Evolutionary conservation across 2,329 filamentous ascomycete genomes (phyloP), one percentile per base, ranked within the genome.

Genomic region (Fusarium sp.): DNA sequence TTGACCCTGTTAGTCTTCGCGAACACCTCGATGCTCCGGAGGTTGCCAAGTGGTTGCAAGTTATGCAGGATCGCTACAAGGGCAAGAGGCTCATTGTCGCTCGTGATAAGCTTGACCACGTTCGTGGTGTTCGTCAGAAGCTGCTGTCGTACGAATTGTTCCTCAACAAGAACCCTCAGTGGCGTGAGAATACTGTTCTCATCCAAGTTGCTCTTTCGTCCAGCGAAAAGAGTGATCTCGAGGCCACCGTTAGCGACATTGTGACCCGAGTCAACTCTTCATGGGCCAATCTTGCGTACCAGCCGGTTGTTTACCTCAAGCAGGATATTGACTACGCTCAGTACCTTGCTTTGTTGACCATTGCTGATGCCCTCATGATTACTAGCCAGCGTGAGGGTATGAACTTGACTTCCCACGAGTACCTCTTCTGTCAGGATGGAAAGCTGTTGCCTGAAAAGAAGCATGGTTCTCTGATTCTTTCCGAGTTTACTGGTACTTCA

Each of bases 401-500:
- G 96, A 98, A 98, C 78, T 82, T 98, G 59, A 98, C 95, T 0
- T 94, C 92, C 8, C 96, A 98, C 78, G 95, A 98, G 78, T 98
- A 94, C 76, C 87, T 98, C 34, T 93, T 93, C 72, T 98, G 94
- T 77, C 95, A 98, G 77, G 95, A 98, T 76, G 94, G 94, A 42
- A 88, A 88, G 71, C 85, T 86, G 54, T 82, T 88, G 67, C 84
- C 86, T 4, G 83, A 90, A 60, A 94, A 94, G 82, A 94, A 93
- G 80, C 90, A 96, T 75, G 94, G 94, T 4, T 94, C 94, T 2
- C 85, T 98, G 45, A 97, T 98, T 70, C 84, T 98, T 57, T 97
- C 94, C 69, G 95, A 98, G 78, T 98, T 98, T 77, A 97, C 95
- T 3, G 96, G 95, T 25, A 97, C 94, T 64, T 91, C 94, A 2